Percentiles rank a stretch among this genome's conserved stretches.
Conservation (phyloP, 2,329 filamentous ascomycete genomes). For the Fusarium sacchari region DNA sequence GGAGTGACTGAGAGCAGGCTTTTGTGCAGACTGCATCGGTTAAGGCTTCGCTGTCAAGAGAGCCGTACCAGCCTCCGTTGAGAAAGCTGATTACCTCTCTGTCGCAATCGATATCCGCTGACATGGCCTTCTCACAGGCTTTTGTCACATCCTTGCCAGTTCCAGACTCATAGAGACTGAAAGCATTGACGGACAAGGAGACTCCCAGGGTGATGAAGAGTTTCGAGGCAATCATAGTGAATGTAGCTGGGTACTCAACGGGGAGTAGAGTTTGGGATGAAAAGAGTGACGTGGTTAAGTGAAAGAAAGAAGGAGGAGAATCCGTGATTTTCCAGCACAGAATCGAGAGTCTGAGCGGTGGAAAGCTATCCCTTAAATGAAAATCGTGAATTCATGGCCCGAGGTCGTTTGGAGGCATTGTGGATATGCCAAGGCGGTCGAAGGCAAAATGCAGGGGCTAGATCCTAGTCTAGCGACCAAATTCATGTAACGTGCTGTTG, state of each 20-base stretch:
- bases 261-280: neutral
- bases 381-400: neutral
- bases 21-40: neutral
- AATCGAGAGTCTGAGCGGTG: neutral
- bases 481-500: neutral
- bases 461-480: neutral
- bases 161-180: neutral
- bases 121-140: neutral
- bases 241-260: accelerated
- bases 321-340: neutral
- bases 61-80: neutral
- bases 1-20: neutral
- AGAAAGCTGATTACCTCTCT: neutral
- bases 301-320: neutral
- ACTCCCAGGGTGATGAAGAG: neutral
- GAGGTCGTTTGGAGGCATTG: neutral
- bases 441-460: neutral
- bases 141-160: neutral
- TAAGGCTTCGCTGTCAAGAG: neutral
- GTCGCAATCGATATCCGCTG: neutral
- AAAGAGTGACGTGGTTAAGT: neutral
- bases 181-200: neutral
- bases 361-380: neutral
- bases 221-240: neutral
- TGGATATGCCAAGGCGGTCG: neutral